A percentile compares a stretch with the other conserved stretches of the same genome.
Evolutionary conservation across 2,329 filamentous ascomycete species (phyloP).

Genomic region (Pseudogymnoascus sp.): DNA sequence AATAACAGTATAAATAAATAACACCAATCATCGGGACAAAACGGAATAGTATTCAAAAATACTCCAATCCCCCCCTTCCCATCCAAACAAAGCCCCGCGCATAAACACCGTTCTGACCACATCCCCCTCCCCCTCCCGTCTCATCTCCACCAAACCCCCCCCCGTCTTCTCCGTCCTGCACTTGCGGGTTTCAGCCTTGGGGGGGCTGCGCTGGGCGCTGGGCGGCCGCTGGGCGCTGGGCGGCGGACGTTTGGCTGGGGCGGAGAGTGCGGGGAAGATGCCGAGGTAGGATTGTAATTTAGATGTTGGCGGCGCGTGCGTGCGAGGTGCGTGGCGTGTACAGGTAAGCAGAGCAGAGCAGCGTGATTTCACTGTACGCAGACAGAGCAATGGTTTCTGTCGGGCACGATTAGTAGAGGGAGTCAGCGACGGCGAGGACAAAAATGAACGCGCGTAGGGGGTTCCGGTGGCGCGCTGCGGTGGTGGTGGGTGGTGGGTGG

Average conservation of each 20-base stretch:
- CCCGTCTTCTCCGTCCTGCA: not conserved
- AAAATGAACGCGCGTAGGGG: no score
- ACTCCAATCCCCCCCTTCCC: no score
- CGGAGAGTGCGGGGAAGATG: not conserved
- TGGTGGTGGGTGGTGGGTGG: not conserved
- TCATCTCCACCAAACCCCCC: not conserved
- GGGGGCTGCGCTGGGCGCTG: not conserved
- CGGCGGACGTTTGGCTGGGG: no score
- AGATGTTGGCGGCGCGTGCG: not conserved
- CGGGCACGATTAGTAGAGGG: no score
- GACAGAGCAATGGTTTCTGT: no score
- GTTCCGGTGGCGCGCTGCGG: not conserved
- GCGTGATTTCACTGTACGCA: no score
- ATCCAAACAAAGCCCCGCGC: no score
- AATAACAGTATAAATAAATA: no score
- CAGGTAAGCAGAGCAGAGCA: not conserved
- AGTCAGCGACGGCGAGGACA: not conserved
- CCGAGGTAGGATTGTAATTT: not conserved
- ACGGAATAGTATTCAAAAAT: no score
- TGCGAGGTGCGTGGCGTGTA: no score
- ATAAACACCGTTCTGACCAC: not conserved
- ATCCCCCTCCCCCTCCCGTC: not conserved
- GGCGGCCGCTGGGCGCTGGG: not conserved
- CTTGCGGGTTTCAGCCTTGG: not conserved
- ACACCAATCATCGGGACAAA: no score